Evolutionary conservation across 352 stramenopile species (phyloP), one percentile per base, ranked within the genome.

Genomic region (Phytophthora ohioensis): DNA sequence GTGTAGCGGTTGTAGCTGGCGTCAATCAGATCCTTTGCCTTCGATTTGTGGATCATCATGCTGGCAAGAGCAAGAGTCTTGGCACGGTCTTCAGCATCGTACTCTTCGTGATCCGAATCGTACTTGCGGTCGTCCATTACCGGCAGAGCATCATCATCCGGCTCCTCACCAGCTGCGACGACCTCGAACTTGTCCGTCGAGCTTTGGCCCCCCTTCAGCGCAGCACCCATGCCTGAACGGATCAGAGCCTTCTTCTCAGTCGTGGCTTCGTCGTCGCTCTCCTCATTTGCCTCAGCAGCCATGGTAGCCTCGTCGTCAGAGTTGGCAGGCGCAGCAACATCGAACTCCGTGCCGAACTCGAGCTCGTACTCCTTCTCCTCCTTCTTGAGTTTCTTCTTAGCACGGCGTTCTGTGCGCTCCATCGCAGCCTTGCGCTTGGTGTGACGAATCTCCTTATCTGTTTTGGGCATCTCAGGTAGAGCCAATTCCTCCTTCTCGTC

Each of bases 1-100:
- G 97, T 94, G 75, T 98, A 99, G 0, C 98, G 95, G 79, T 99
- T 99, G 91, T 99, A 99, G 31, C 93, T 99, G 2, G 97, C 91
- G 75, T 99, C 98, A 5, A 99, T 94, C 57, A 99, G 72, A 30
- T 98, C 96, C 75, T 99, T 99, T 7, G 97, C 96, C 63, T 99
- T 99, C 0, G 88, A 97, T 62, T 97, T 93, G 38, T 98, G 90
- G 8, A 99, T 86, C 94, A 99, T 99, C 97, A 99, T 98, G 10
- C 95, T 98, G 11, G 96, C 98, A 8, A 99, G 71, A 3, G 97
- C 98, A n/a, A 99, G 80, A 4, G 94, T 98, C 59, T 97, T 86
- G 0, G 96, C 93, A n/a, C 98, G 95, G 59, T 99, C 97, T 56
- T 99, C 97, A 6, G 88, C 95, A 60, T 99, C 98, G 71, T 99